These are phyloP conservation scores for Xylaria acuta DNA, from an alignment of 495 filamentous ascomycete species.

Conservation along the genomic window DNA sequence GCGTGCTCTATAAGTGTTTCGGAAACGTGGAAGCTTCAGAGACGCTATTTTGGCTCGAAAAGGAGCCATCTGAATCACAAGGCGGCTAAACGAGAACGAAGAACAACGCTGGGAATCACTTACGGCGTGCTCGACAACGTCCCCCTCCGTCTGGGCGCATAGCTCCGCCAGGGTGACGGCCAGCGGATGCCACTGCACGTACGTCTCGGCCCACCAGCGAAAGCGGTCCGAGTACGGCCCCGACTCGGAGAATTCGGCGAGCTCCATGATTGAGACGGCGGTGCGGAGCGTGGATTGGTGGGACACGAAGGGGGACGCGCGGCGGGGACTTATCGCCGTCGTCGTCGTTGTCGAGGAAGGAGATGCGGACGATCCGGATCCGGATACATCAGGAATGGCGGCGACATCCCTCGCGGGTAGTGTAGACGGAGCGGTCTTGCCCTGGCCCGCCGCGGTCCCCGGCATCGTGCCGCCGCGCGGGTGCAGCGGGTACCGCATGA, in stretches of 20 bases:
- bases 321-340: neutral
- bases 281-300: conserved; percentile 43
- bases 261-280: conserved; percentile 42
- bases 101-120: neutral
- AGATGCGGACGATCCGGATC: neutral
- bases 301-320: conserved; percentile 7
- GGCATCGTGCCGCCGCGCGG: conserved; percentile 26
- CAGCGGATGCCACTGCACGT: conserved; percentile 78
- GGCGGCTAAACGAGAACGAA: neutral
- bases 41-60: neutral
- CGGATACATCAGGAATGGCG: too few species aligned
- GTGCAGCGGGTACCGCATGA: conserved; percentile 65
- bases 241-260: conserved; percentile 29
- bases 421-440: too few species aligned
- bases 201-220: conserved; percentile 56
- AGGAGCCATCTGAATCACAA: neutral
- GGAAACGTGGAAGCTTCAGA: neutral
- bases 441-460: neutral
- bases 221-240: conserved; percentile 35
- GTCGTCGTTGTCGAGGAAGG: conserved; percentile 16
- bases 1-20: neutral
- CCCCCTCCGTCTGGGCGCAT: conserved; percentile 57
- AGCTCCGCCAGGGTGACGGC: conserved; percentile 74
- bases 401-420: too few species aligned
- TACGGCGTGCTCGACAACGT: conserved; percentile 68